phyloP scores from a whole-genome alignment of 1,139 yeast genomes.

The Blastobotrys ciferrii region DNA sequence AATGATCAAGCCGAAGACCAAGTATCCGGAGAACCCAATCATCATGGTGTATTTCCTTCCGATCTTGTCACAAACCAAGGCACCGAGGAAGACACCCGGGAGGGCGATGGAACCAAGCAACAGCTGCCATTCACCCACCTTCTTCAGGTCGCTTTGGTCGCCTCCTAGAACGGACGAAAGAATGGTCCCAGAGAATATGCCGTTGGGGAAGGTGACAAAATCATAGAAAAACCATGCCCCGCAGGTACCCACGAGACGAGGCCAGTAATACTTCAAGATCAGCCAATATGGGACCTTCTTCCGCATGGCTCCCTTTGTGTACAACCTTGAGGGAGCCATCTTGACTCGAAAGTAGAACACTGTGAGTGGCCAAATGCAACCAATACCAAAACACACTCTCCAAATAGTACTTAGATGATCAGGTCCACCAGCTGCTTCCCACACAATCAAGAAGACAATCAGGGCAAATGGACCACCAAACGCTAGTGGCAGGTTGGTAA shows the following conservation, averaged over 20 bases:
- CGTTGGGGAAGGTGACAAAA: constrained; percentile 64
- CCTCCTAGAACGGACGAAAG: constrained; percentile 46
- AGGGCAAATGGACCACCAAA: constrained; percentile 80
- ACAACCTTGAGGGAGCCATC: constrained; percentile 65
- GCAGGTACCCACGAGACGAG: constrained; percentile 53
- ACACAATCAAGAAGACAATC: constrained; percentile 62
- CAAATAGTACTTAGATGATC: constrained; percentile 55
- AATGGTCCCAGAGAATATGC: constrained; percentile 55
- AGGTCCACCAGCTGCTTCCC: constrained; percentile 49
- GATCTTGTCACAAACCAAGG: constrained; percentile 49
- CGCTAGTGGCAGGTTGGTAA: constrained; percentile 69
- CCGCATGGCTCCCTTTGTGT: constrained; percentile 51
- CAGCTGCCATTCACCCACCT: constrained; percentile 58
- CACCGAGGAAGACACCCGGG: constrained; percentile 62
- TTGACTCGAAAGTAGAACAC: constrained; percentile 69
- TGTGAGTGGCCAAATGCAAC: constrained; percentile 69
- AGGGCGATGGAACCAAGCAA: constrained; percentile 51
- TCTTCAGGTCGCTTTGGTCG: constrained; percentile 40
- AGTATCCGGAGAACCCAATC: constrained; percentile 56
- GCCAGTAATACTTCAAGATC: constrained; percentile 56
- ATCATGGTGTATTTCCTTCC: constrained; percentile 60
- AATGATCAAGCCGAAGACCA: constrained; percentile 58
- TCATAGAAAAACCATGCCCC: constrained; percentile 65
- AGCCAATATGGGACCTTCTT: constrained; percentile 54
- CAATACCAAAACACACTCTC: constrained; percentile 76